A percentile compares a stretch with the other conserved stretches of the same genome.
phyloP scores from a whole-genome alignment of 2,329 filamentous ascomycete genomes.

The Ampelomyces quisqualis region DNA sequence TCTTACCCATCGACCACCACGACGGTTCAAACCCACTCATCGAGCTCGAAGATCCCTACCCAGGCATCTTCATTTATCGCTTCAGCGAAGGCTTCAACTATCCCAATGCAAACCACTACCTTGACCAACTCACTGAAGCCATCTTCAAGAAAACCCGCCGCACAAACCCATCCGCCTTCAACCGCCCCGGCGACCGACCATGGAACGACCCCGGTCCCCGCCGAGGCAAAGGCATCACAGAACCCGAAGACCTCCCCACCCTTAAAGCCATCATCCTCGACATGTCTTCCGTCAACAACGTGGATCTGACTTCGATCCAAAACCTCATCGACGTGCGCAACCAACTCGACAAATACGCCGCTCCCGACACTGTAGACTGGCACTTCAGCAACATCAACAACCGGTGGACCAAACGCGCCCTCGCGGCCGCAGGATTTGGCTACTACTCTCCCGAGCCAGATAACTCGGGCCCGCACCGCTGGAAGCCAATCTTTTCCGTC shows the following conservation, averaged over 20 bases:
- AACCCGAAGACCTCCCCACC: slow-evolving; percentile 59
- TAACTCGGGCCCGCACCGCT: slow-evolving; percentile 62
- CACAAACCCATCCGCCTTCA: slow-evolving; percentile 68
- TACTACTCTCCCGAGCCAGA: slow-evolving; percentile 64
- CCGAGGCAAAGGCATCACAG: slow-evolving; percentile 50
- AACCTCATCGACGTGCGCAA: slow-evolving; percentile 93
- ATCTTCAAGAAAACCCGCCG: slow-evolving; percentile 66
- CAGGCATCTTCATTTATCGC: slow-evolving; percentile 93
- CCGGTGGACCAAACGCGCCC: slow-evolving; percentile 89
- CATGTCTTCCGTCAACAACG: slow-evolving; percentile 90
- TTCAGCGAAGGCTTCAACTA: slow-evolving; percentile 98
- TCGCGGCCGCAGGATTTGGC: slow-evolving; percentile 87
- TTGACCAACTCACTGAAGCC: slow-evolving; percentile 62
- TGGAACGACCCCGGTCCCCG: slow-evolving; percentile 92
- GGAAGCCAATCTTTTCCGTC: slow-evolving; percentile 93
- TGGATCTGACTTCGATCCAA: slow-evolving; percentile 91
- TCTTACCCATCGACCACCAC: slow-evolving; percentile 79
- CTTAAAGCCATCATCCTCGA: slow-evolving; percentile 90
- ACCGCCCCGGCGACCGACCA: slow-evolving; percentile 66
- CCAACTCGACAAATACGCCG: slow-evolving; percentile 84
- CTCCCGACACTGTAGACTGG: slow-evolving; percentile 86
- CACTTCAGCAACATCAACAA: slow-evolving; percentile 92
- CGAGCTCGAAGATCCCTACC: slow-evolving; percentile 75
- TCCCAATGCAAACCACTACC: slow-evolving; percentile 85
- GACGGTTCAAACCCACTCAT: slow-evolving; percentile 90